Percentiles rank a stretch among this genome's conserved stretches.
phyloP scores from a whole-genome alignment of 371 early-diverging fungal species.

The Apophysomyces sp. region DNA sequence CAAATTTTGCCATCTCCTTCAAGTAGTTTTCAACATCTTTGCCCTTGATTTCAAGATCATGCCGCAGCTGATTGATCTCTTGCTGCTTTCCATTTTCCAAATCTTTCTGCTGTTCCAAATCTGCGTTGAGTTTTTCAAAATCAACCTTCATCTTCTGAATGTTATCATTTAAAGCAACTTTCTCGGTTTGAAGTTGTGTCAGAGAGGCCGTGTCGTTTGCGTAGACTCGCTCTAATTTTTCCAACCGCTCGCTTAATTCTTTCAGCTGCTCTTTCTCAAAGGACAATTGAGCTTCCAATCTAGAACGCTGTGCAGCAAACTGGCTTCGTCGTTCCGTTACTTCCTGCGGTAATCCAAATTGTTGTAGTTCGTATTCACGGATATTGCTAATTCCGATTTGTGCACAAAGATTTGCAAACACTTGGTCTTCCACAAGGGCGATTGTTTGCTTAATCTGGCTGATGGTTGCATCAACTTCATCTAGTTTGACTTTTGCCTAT shows the following conservation, averaged over 20 bases:
- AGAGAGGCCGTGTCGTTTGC: slow-evolving; percentile 28
- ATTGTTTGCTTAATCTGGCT: slow-evolving; percentile 50
- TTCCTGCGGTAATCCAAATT: slow-evolving; percentile 70
- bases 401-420: slow-evolving; percentile 81
- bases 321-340: slow-evolving; percentile 69
- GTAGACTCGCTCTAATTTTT: slow-evolving; percentile 43
- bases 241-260: slow-evolving; percentile 63
- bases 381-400: slow-evolving; percentile 70
- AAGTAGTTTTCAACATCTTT: slow-evolving; percentile 66
- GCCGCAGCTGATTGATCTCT: slow-evolving; percentile 59
- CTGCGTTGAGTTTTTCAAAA: slow-evolving; percentile 21
- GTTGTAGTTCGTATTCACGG: slow-evolving; percentile 81
- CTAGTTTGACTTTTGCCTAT: slow-evolving; percentile 24
- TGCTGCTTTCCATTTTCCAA: slow-evolving; percentile 52
- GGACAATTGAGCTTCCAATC: slow-evolving; percentile 69
- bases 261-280: slow-evolving; percentile 78
- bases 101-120: slow-evolving; percentile 42
- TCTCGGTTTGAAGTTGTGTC: slow-evolving; percentile 32
- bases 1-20: slow-evolving; percentile 66
- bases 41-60: slow-evolving; percentile 56
- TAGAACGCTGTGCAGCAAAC: slow-evolving; percentile 73
- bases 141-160: slow-evolving; percentile 36
- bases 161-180: slow-evolving; percentile 38
- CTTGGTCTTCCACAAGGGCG: slow-evolving; percentile 63
- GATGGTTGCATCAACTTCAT: slow-evolving; percentile 38